Evolutionary conservation across 768 basidiomycete species (phyloP), one percentile per base, ranked within the genome.

Genomic region (Lactarius pseudohatsudake): DNA sequence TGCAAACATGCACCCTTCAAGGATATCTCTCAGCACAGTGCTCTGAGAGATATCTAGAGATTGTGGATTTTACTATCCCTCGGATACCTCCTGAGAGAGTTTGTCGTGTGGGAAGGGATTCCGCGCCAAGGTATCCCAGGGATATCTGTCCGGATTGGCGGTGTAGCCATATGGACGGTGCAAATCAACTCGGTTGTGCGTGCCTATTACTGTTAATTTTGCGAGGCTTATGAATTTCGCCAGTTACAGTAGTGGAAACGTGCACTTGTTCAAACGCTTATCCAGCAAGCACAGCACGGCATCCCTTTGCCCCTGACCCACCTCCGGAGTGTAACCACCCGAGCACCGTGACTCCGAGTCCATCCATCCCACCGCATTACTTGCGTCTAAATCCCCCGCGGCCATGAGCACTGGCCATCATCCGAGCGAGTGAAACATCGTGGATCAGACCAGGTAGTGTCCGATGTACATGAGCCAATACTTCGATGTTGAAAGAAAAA

Each of bases 211-310:
- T 40, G 62, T 55, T 64, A 45, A 60, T 67, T 64, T n/a, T 58
- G 28, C 43, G 34, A 36, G n/a, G 3, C 5, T 45, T n/a, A 63
- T 62, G 66, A 64, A 67, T 67, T 61, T 63, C 7, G 22, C 50
- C 28, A 28, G 56, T 9, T n/a, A n/a, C n/a, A n/a, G n/a, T 7
- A 34, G 28, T 32, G 36, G 36, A 66, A 57, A 66, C 65, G 65
- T 47, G 45, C 40, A 61, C 22, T 36, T 36, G 47, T 36, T 32
- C 50, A 67, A 67, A 67, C 53, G n/a, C 26, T 34, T 58, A 26
- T n/a, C 26, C 26, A 26, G 50, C 61, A 32, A 54, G 54, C 61
- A 62, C 28, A 40, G 54, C 53, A 57, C 62, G 45, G 57, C 34
- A 58, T 45, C 38, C 45, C 26, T 30, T 62, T 30, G 34, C 50